Percentiles rank a stretch among this genome's conserved stretches.
Evolutionary conservation across 192 early-diverging fungal genomes (phyloP).

Genomic region (Gonapodya sp.): DNA sequence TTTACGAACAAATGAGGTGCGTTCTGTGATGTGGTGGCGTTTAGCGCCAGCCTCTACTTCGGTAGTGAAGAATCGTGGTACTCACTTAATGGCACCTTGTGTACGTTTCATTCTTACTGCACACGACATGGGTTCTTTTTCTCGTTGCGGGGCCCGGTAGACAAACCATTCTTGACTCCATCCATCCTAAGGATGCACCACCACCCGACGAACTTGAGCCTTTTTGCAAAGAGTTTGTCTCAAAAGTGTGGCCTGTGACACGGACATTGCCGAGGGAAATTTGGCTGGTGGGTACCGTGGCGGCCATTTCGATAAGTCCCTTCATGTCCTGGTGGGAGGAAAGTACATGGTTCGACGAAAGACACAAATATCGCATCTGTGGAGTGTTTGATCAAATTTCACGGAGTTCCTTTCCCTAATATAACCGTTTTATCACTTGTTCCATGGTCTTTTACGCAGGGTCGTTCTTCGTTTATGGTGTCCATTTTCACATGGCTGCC

Average conservation of each 20-base stretch:
- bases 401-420: no score
- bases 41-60: background rate
- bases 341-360: no score
- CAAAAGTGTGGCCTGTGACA: background rate
- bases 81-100: no score
- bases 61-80: no score
- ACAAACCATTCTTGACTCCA: background rate
- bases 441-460: background rate
- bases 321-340: no score
- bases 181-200: background rate
- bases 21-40: background rate
- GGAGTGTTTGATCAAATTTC: background rate
- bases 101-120: no score
- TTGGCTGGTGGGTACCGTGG: background rate
- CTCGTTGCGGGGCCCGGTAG: no score
- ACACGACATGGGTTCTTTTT: no score
- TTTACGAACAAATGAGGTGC: background rate
- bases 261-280: background rate
- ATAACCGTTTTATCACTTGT: background rate
- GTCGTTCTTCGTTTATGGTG: background rate
- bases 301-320: no score
- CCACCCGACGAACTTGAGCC: background rate
- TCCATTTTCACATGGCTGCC: background rate
- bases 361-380: no score
- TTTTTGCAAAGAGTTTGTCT: background rate